Base-by-base conservation (phyloP, 495 filamentous ascomycete genomes). In the Penicillium cataractarum region DNA sequence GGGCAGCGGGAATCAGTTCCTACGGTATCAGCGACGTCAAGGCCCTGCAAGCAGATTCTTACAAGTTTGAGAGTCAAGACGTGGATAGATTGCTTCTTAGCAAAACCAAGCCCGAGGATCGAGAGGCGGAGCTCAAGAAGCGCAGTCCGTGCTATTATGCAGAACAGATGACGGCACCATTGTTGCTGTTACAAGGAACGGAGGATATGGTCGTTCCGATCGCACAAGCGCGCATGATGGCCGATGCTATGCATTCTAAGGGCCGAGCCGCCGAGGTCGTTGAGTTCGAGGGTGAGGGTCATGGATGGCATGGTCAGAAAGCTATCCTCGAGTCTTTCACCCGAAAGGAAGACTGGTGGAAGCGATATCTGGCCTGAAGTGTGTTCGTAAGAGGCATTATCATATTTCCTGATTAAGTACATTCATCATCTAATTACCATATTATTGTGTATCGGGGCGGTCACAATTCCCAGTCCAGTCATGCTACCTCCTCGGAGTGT, bases 1-100 rank as follows among this genome's bases (percentile, higher is more conserved):
- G 71, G 70, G 78, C 81, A 2, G 78, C 72, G 0, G 82, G 78
- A 3, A 67, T 79, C 10, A 76, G 74, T 58, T 68, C 68, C 1
- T 82, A 77, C 58, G 82, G 82, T 5, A 78, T 84, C 44, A 73
- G 74, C 57, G 80, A 83, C 52, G 60, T 83, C 24, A 65, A 68
- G 55, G 67, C 67, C 6, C 65, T 84, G 8, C 70, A 67, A 21
- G 76, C 67, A 1, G 74, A 76, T 37, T 83, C 81, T 1, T 82
- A 84, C 57, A 85, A 85, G 65, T 79, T 84, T 51, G 83, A 85
- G 65, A 76, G 71, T 29, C 73, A 78, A 37, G 83, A 85, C 64
- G 68, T 81, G 35, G 71, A 76, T 19, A 67, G 64, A 15, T 69
- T 84, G 26, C 48, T 82, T 7, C 71, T 78, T 33, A 60, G 69